Conservation (phyloP, 371 early-diverging fungal genomes). For the Funneliformis caledonium region DNA sequence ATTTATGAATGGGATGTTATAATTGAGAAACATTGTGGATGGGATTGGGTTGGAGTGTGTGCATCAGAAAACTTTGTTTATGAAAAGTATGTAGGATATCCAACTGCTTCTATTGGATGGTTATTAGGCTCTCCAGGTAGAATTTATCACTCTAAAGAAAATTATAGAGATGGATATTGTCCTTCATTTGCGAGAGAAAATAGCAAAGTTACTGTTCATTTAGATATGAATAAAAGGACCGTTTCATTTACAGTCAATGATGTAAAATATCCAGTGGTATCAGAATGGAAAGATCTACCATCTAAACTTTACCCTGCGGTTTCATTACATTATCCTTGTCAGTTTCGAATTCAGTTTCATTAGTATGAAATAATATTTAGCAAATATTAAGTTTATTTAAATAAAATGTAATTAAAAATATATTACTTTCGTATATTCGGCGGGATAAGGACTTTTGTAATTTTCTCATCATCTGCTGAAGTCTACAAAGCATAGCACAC, state of each 20-base stretch:
- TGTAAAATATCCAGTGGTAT: too few relatives aligned
- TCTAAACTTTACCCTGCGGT: not conserved
- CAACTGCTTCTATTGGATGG: not conserved
- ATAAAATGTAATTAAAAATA: too few relatives aligned
- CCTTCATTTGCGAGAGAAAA: not conserved
- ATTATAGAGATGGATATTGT: too few relatives aligned
- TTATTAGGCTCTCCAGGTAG: not conserved
- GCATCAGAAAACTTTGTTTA: not conserved
- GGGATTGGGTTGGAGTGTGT: conserved; percentile 2
- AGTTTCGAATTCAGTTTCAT: not conserved
- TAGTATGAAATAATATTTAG: too few relatives aligned
- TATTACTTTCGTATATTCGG: too few relatives aligned
- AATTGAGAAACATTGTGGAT: not conserved
- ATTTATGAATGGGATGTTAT: not conserved
- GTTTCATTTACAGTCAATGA: not conserved
- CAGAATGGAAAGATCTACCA: too few relatives aligned
- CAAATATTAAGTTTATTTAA: too few relatives aligned
- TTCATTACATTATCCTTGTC: not conserved
- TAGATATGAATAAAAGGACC: conserved; percentile 1
- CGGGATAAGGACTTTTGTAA: too few relatives aligned
- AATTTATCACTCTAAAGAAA: not conserved
- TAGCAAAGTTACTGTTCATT: not conserved
- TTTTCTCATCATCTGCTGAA: too few relatives aligned
- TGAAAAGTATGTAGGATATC: not conserved
- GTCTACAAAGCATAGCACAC: too few relatives aligned